phyloP scores from a whole-genome alignment of 768 basidiomycete genomes.

The Clitopilus hobsonii region DNA sequence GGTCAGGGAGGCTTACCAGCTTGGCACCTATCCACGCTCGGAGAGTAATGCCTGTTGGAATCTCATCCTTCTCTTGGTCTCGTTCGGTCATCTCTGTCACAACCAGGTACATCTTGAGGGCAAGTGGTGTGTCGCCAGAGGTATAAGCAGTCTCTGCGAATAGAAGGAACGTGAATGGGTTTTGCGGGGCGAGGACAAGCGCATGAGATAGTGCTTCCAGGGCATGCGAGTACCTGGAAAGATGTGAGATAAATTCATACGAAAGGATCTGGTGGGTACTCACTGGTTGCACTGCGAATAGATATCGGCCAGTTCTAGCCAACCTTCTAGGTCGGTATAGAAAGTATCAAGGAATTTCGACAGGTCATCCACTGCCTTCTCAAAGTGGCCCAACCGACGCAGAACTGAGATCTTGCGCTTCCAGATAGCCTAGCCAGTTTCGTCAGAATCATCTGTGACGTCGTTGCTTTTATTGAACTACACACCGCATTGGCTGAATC shows the following conservation, averaged over 20 bases:
- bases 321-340: slow-evolving; percentile 84
- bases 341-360: slow-evolving; percentile 77
- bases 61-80: slow-evolving; percentile 36
- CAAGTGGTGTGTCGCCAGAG: slow-evolving; percentile 64
- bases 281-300: slow-evolving; percentile 75
- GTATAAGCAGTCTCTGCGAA: slow-evolving; percentile 89
- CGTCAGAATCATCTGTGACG: neutral
- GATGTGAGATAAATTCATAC: neutral
- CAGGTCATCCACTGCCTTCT: slow-evolving; percentile 69
- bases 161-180: slow-evolving; percentile 79
- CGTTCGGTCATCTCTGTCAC: slow-evolving; percentile 75
- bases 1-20: slow-evolving; percentile 57
- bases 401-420: slow-evolving; percentile 79
- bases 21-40: slow-evolving; percentile 85
- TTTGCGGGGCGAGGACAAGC: slow-evolving; percentile 79
- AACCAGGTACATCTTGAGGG: slow-evolving; percentile 75
- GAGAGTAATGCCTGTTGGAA: slow-evolving; percentile 52
- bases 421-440: slow-evolving; percentile 58
- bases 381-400: slow-evolving; percentile 53
- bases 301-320: slow-evolving; percentile 82
- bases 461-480: neutral
- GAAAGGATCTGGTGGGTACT: slow-evolving; percentile 19
- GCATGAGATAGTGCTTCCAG: slow-evolving; percentile 78
- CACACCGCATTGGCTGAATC: slow-evolving; percentile 73
- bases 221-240: slow-evolving; percentile 61